Evolutionary conservation across 208 protist species (phyloP), one percentile per base, ranked within the genome.

Genomic region (Leishmania major): DNA sequence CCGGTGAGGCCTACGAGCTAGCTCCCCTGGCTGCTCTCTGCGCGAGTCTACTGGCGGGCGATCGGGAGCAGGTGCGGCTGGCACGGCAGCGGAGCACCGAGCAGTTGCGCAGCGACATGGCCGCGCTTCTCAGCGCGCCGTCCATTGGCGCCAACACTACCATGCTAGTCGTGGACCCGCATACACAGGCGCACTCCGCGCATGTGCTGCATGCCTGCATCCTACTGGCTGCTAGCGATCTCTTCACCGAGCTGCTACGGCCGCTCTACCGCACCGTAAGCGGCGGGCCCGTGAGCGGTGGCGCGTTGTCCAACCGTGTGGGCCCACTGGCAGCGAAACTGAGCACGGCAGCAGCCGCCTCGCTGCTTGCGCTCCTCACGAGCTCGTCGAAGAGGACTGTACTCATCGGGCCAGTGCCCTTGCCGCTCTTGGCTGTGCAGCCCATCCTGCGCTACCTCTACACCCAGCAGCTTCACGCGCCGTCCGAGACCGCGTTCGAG

Each of bases 391-490:
- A 89, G 75, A 87, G 92, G 43, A 89, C 90, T 60, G 84, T 97
- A 72, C 82, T 97, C 49, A 87, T 97, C 40, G 93, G 93, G 22
- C 93, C 93, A 43, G 88, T 97, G 71, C 85, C 88, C 53, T 80
- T 97, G 45, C 93, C 93, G 5, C 85, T 79, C 17, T 84, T 90
- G 22, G 92, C 92, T 1, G 88, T 97, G 15, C 72, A 84, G 51
- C 89, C 91, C 19, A 79, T 97, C 45, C 83, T 97, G 71, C 88
- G 82, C 64, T 97, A 89, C 78, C 85, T 97, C 28, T 97, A 97
- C 87, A 93, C 93, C 3, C 87, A 91, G 70, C 71, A 91, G 70
- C 88, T 95, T 25, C 71, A 80, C 25, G 86, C 89, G 17, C 83
- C 90, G 15, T 82, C 86, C 1, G 92, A 93, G 78, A 72, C 85